These are phyloP conservation scores for Glonium stellatum DNA, from an alignment of 495 filamentous ascomycete genomes.

Conservation along the genomic window DNA sequence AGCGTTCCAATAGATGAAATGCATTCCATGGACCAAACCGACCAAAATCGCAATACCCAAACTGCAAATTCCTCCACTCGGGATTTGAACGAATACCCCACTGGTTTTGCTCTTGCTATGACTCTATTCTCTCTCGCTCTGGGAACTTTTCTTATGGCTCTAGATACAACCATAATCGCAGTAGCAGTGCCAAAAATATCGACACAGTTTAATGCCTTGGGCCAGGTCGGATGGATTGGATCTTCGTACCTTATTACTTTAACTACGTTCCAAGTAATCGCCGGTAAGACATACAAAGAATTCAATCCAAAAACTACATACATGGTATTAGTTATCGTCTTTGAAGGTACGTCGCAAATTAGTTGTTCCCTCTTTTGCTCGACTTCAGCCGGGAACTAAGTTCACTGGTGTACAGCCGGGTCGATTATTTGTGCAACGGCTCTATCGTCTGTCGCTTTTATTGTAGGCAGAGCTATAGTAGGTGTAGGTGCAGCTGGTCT, in stretches of 20 bases:
- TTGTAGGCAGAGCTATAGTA: constrained; percentile 42
- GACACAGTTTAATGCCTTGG: constrained; percentile 24
- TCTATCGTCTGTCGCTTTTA: constrained; percentile 39
- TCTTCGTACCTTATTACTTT: constrained; percentile 29
- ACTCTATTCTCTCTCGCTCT: constrained; percentile 1
- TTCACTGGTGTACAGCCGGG: constrained; percentile 32
- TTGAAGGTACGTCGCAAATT: constrained; percentile 22
- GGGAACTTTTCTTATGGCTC: constrained; percentile 23
- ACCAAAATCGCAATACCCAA: no score
- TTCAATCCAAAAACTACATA: constrained; percentile 26
- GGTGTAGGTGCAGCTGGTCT: constrained; percentile 27
- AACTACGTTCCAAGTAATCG: constrained; percentile 28
- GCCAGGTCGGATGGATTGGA: constrained; percentile 35
- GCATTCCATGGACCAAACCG: no score
- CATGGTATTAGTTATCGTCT: constrained; percentile 23
- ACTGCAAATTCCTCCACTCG: no score
- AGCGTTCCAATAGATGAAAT: no score
- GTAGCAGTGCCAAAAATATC: constrained; percentile 31
- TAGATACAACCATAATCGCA: constrained; percentile 31
- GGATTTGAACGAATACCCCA: no score
- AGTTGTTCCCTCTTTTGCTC: not conserved
- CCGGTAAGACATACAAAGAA: constrained; percentile 31
- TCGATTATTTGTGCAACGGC: constrained; percentile 42
- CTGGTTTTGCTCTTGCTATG: no score
- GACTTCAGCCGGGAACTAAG: no score